Conservation (phyloP, 768 basidiomycete genomes). For the Collybia nuda region DNA sequence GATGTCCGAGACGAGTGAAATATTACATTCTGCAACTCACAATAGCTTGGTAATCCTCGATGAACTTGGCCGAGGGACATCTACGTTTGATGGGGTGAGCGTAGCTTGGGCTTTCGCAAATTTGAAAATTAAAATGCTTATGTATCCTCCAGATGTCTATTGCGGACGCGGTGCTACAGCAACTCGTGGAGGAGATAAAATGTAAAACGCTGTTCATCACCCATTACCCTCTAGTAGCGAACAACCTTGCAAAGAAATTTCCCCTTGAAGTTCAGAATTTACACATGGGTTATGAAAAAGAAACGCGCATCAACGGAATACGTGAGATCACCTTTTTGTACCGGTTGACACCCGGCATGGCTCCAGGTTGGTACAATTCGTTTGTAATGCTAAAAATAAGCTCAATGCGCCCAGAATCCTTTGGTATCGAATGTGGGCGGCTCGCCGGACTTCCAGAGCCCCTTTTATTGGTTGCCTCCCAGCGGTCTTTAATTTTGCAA, state of each 20-base stretch:
- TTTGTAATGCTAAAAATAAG: not conserved
- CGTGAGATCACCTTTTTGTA: slow-evolving; percentile 89
- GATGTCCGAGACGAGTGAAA: slow-evolving; percentile 90
- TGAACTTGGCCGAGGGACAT: slow-evolving; percentile 87
- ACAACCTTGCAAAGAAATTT: slow-evolving; percentile 58
- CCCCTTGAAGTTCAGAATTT: slow-evolving; percentile 67
- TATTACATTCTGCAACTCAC: slow-evolving; percentile 71
- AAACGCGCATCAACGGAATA: slow-evolving; percentile 66
- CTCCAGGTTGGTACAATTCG: slow-evolving; percentile 40
- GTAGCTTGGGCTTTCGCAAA: not conserved
- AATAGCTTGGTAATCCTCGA: slow-evolving; percentile 88
- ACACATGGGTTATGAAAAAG: slow-evolving; percentile 84
- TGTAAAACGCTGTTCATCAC: slow-evolving; percentile 92
- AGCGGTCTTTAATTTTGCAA: slow-evolving; percentile 56
- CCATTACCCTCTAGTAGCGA: slow-evolving; percentile 87
- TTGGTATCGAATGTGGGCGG: slow-evolving; percentile 90
- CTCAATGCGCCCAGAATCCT: slow-evolving; percentile 52
- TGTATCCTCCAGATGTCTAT: slow-evolving; percentile 69
- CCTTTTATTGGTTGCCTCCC: slow-evolving; percentile 62
- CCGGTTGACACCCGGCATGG: slow-evolving; percentile 66
- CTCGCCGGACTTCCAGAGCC: slow-evolving; percentile 79
- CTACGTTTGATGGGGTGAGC: slow-evolving; percentile 83
- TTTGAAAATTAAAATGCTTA: not conserved
- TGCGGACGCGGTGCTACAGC: slow-evolving; percentile 76
- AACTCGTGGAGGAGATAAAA: slow-evolving; percentile 56